These are phyloP conservation scores for Ceratopteris richardii DNA, from an alignment of 75 land plant species.

Conservation along the genomic window DNA sequence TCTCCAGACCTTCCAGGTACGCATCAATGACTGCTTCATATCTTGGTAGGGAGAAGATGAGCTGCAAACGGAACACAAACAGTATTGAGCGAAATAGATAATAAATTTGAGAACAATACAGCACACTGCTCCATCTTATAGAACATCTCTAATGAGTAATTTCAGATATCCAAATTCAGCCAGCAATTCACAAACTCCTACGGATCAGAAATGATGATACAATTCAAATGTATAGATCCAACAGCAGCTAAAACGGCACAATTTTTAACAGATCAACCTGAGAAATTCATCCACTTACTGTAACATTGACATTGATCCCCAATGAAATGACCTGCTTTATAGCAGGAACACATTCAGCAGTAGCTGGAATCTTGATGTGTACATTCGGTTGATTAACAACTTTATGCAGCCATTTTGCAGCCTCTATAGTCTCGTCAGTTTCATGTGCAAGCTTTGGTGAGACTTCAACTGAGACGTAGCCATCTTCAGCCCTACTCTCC, in stretches of 20 bases:
- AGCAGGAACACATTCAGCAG: slow-evolving; percentile 75
- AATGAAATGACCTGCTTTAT: slow-evolving; percentile 59
- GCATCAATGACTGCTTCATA: slow-evolving; percentile 98
- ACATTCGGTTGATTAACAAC: slow-evolving; percentile 72
- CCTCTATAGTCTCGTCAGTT: slow-evolving; percentile 62
- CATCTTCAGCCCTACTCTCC: slow-evolving; percentile 79
- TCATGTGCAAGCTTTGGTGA: slow-evolving; percentile 92
- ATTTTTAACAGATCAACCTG: neutral
- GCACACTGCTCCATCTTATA: no score
- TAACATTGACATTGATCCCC: slow-evolving; percentile 94
- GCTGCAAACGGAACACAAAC: slow-evolving; percentile 28
- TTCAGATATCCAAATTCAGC: no score
- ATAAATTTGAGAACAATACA: no score
- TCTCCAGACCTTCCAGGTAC: slow-evolving; percentile 90
- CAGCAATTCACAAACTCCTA: no score
- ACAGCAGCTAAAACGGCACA: no score
- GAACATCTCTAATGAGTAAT: no score
- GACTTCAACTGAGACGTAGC: slow-evolving; percentile 94
- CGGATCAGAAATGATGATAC: no score
- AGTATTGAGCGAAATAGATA: no score
- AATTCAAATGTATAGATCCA: neutral
- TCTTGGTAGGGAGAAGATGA: slow-evolving; percentile 86
- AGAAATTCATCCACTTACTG: slow-evolving; percentile 44
- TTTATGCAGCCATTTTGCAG: slow-evolving; percentile 90
- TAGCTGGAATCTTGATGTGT: slow-evolving; percentile 93